These are phyloP conservation scores for Macrotyloma uniflorum DNA, from an alignment of 306 rosid genomes.

Conservation along the genomic window DNA sequence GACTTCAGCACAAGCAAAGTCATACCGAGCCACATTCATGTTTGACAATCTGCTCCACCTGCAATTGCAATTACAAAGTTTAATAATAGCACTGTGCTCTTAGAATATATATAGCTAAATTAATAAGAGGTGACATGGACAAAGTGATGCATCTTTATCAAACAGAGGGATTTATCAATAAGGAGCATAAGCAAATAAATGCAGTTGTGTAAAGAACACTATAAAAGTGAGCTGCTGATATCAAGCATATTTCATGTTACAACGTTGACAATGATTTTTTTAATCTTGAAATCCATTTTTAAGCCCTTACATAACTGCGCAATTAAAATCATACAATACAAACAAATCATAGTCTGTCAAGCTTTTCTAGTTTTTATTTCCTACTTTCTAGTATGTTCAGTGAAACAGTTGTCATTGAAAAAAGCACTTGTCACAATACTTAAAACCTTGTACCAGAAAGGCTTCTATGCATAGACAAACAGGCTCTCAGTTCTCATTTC, in stretches of 20 bases:
- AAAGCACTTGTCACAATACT: not conserved
- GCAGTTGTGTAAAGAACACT: not conserved
- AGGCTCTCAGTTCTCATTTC: not conserved
- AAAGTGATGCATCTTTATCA: not conserved
- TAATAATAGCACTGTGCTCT: not conserved
- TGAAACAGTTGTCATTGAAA: not conserved
- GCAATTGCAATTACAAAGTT: slow-evolving; percentile 42
- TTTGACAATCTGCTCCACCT: slow-evolving; percentile 83
- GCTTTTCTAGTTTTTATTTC: not conserved
- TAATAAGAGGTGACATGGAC: not conserved
- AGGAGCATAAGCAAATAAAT: not conserved
- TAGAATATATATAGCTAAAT: no score
- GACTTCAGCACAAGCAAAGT: slow-evolving; percentile 89
- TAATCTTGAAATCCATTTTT: not conserved
- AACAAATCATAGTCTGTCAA: not conserved
- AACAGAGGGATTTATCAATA: not conserved
- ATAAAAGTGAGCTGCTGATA: not conserved
- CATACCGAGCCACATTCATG: slow-evolving; percentile 80
- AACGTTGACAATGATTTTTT: not conserved
- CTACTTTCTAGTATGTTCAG: not conserved
- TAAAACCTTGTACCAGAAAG: not conserved
- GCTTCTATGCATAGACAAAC: not conserved
- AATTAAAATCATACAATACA: not conserved
- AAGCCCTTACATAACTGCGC: not conserved
- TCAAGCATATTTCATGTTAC: not conserved